These are phyloP conservation scores for Phytophthora agathidicida DNA, from an alignment of 352 stramenopile species.

Conservation along the genomic window DNA sequence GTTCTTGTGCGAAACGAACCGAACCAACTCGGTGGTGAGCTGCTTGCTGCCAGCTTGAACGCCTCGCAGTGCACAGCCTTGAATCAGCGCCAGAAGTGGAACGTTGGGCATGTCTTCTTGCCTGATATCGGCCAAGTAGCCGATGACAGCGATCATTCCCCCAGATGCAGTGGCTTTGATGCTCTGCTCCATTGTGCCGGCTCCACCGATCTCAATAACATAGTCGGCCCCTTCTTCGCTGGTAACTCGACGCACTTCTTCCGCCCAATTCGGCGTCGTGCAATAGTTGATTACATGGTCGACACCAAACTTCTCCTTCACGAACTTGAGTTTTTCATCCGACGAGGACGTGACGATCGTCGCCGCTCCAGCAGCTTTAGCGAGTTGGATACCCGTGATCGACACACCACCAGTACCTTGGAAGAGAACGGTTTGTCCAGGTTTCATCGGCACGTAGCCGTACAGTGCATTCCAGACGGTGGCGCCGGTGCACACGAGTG, in stretches of 20 bases:
- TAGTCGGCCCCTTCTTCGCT: conserved; percentile 35
- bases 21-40: conserved; percentile 27
- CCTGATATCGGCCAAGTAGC: conserved; percentile 31
- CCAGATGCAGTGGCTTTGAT: conserved; percentile 33
- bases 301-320: conserved; percentile 35
- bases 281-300: conserved; percentile 43
- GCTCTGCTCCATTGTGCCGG: conserved; percentile 42
- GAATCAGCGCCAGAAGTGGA: conserved; percentile 21
- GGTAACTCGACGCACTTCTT: conserved; percentile 28
- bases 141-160: conserved; percentile 33
- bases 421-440: conserved; percentile 25
- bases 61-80: conserved; percentile 29
- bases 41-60: conserved; percentile 30
- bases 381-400: conserved; percentile 34
- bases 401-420: conserved; percentile 39
- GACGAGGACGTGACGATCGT: conserved; percentile 42
- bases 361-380: conserved; percentile 36
- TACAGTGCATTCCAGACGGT: conserved; percentile 41
- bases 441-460: conserved; percentile 27
- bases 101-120: conserved; percentile 44
- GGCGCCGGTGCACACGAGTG: conserved; percentile 31
- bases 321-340: conserved; percentile 27
- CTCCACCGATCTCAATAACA: conserved; percentile 41
- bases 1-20: conserved; percentile 30
- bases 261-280: conserved; percentile 36